Conservation (phyloP, 108 stramenopile genomes). For the Heterococcus sp. region DNA sequence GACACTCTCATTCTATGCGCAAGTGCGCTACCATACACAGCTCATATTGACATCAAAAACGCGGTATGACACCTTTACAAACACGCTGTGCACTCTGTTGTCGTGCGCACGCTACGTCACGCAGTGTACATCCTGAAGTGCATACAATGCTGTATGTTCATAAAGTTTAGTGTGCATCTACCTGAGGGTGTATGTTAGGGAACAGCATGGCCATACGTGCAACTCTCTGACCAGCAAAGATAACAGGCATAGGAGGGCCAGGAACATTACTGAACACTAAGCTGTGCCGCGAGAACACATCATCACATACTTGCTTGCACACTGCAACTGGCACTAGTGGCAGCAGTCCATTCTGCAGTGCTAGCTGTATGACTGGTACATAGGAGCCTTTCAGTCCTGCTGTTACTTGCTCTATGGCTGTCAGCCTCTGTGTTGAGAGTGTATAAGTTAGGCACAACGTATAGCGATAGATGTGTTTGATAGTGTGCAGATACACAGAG, state of each 20-base stretch:
- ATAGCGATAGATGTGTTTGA: too few relatives aligned
- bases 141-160: not conserved
- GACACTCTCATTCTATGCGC: too few relatives aligned
- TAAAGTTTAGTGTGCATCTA: not conserved
- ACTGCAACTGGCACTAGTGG: not conserved
- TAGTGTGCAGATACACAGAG: too few relatives aligned
- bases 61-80: not conserved
- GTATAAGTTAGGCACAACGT: too few relatives aligned
- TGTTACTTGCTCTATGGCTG: not conserved
- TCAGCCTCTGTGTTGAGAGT: not conserved
- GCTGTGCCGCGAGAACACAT: constrained; percentile 13
- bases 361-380: constrained; percentile 1
- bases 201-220: not conserved
- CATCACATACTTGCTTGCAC: not conserved
- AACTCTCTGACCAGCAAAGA: not conserved
- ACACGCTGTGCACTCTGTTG: not conserved
- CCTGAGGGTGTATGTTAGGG: not conserved
- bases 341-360: constrained; percentile 12
- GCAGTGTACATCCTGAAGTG: too few relatives aligned
- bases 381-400: not conserved
- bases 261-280: constrained; percentile 34
- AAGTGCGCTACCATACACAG: too few relatives aligned
- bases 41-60: not conserved
- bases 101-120: too few relatives aligned
- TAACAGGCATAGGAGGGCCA: constrained; percentile 1